Conservation (phyloP, 306 rosid species). For the Medicago truncatula region DNA sequence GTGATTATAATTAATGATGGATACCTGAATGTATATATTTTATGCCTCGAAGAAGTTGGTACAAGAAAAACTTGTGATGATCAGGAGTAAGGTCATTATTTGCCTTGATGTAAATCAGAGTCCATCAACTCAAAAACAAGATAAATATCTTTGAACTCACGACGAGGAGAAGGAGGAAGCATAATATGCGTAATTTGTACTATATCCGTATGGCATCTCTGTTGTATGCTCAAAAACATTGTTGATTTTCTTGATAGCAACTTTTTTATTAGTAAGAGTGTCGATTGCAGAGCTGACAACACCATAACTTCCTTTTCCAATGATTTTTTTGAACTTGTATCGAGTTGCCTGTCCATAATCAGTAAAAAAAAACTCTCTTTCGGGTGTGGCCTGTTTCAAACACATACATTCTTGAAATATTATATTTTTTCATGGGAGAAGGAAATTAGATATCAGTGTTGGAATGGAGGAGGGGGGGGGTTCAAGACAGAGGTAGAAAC, state of each 20-base stretch:
- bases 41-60: slow-evolving; percentile 96
- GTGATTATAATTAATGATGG: too few relatives aligned
- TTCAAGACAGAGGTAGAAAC: too few relatives aligned
- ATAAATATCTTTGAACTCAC: slow-evolving; percentile 92
- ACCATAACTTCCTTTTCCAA: slow-evolving; percentile 98
- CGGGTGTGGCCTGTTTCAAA: too few relatives aligned
- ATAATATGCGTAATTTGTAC: slow-evolving; percentile 94
- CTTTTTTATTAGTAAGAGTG: too few relatives aligned
- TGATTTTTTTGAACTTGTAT: slow-evolving; percentile 77
- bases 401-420: too few relatives aligned
- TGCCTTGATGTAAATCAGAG: slow-evolving; percentile 97
- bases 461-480: too few relatives aligned
- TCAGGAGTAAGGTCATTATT: slow-evolving; percentile 95
- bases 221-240: slow-evolving; percentile 99
- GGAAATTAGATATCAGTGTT: too few relatives aligned
- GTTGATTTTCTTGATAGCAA: slow-evolving; percentile 93
- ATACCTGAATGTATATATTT: slow-evolving; percentile 91
- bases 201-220: slow-evolving; percentile 90
- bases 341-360: too few relatives aligned
- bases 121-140: slow-evolving; percentile 98
- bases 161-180: slow-evolving; percentile 93
- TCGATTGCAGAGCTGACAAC: slow-evolving; percentile 87
- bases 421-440: too few relatives aligned
- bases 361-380: too few relatives aligned
- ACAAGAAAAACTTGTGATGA: slow-evolving; percentile 92